Evolutionary conservation across 2,329 filamentous ascomycete species (phyloP), one percentile per base, ranked within the genome.

Genomic region (Didymella pomorum): DNA sequence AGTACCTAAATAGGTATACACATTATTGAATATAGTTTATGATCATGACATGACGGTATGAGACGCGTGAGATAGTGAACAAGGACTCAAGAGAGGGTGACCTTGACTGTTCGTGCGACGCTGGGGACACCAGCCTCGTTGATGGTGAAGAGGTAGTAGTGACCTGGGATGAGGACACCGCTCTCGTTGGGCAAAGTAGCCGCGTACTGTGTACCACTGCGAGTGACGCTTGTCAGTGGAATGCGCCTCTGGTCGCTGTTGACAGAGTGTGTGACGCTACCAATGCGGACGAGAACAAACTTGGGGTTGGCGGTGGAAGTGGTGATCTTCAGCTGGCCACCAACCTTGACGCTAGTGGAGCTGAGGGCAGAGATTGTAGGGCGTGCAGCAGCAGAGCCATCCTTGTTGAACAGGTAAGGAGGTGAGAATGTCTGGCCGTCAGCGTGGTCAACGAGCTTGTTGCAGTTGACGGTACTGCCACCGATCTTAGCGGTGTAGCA

Each of bases 181-280:
- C 64, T 68, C 23, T 71, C 67, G 16, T 53, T 60, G 2, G 69
- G 69, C 11, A 71, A 45, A 9, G 62, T 68, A 35, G 58, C 61
- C 8, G 65, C 68, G 25, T 58, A 61, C 4, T 41, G 21, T 12
- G 26, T 31, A 21, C 61, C 63, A 8, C 52, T 56, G 3, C 31
- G 31, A 14, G 46, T 54, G 16, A 69, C 50, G 8, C 45, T 56
- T 12, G 50, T 62, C 20, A 71, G 45, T 2, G 68, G 69, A 2
- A 71, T 52, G 21, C 66, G 69, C 16, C 68, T 58, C 56, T 72
- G 70, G 31, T 71, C 68, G n/a, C 45, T 71, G 45, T 72, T 72
- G 21, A 71, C 64, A 4, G 69, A 70, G 50, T 72, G 70, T 10
- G 70, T 72, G 16, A 69, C 70, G 44, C 53, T 70, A 14, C 69